Evolutionary conservation across 768 basidiomycete species (phyloP).

Genomic region (Leccinum longicurvipes): DNA sequence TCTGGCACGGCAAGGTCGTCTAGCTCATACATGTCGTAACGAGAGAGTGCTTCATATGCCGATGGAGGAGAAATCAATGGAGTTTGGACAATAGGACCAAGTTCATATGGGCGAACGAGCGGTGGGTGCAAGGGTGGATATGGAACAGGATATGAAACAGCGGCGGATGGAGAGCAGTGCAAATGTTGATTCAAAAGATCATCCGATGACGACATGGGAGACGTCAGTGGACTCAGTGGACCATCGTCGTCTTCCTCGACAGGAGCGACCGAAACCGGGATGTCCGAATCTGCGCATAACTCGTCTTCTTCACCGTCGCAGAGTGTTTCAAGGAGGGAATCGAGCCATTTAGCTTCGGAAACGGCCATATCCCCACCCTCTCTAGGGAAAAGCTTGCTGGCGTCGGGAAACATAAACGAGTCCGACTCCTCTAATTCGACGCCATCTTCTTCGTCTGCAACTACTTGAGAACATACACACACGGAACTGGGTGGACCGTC

Average conservation of each 20-base stretch:
- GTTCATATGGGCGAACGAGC: slow-evolving; percentile 50
- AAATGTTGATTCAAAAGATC: slow-evolving; percentile 57
- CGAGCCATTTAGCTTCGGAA: slow-evolving; percentile 79
- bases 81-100: slow-evolving; percentile 42
- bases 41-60: slow-evolving; percentile 56
- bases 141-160: slow-evolving; percentile 58
- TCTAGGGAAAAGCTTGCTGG: slow-evolving; percentile 48
- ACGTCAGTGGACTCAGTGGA: slow-evolving; percentile 57
- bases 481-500: slow-evolving; percentile 18
- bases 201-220: slow-evolving; percentile 77
- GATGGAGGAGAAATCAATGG: slow-evolving; percentile 38
- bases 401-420: slow-evolving; percentile 81
- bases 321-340: slow-evolving; percentile 73
- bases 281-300: slow-evolving; percentile 42
- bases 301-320: slow-evolving; percentile 72
- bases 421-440: slow-evolving; percentile 45
- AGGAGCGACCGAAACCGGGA: slow-evolving; percentile 43
- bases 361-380: slow-evolving; percentile 33
- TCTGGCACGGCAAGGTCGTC: slow-evolving; percentile 74
- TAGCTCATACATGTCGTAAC: slow-evolving; percentile 57
- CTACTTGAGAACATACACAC: slow-evolving; percentile 35
- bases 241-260: slow-evolving; percentile 59
- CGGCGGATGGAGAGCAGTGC: slow-evolving; percentile 46
- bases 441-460: slow-evolving; percentile 49
- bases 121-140: slow-evolving; percentile 64